Percentiles rank a stretch among this genome's conserved stretches.
These are phyloP conservation scores for Syncephalastrum monosporum DNA, from an alignment of 371 early-diverging fungal species.

Conservation along the genomic window DNA sequence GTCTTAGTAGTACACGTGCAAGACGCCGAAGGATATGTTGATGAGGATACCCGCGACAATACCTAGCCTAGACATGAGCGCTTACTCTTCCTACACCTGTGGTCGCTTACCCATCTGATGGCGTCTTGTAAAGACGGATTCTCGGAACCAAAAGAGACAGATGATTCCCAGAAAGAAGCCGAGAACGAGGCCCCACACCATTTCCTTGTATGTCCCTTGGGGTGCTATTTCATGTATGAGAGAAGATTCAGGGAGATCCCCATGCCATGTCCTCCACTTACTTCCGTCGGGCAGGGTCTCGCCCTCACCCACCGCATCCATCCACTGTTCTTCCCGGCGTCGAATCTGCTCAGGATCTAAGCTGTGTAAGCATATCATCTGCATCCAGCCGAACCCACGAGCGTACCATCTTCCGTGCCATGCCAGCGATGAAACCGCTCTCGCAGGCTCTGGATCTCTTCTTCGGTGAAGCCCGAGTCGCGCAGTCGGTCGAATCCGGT, in stretches of 20 bases:
- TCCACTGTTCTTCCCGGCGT: constrained; percentile 63
- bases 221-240: constrained; percentile 15
- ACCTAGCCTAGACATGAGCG: constrained; percentile 22
- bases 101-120: constrained; percentile 59
- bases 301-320: constrained; percentile 42
- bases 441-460: constrained; percentile 57
- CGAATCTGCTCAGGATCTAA: constrained; percentile 30
- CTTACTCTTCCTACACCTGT: background rate
- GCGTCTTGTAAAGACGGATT: constrained; percentile 57
- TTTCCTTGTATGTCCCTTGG: constrained; percentile 57
- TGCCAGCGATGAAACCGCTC: constrained; percentile 52
- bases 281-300: constrained; percentile 46
- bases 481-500: constrained; percentile 63
- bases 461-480: constrained; percentile 59
- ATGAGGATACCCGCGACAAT: constrained; percentile 60
- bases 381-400: too few relatives aligned
- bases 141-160: constrained; percentile 64
- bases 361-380: constrained; percentile 9
- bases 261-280: constrained; percentile 12
- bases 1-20: constrained; percentile 45
- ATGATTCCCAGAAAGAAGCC: constrained; percentile 66
- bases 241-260: background rate
- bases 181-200: constrained; percentile 58
- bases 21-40: constrained; percentile 55
- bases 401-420: constrained; percentile 18